Conservation (phyloP, 2,329 filamentous ascomycete species). For the Colletotrichum eleusines region DNA sequence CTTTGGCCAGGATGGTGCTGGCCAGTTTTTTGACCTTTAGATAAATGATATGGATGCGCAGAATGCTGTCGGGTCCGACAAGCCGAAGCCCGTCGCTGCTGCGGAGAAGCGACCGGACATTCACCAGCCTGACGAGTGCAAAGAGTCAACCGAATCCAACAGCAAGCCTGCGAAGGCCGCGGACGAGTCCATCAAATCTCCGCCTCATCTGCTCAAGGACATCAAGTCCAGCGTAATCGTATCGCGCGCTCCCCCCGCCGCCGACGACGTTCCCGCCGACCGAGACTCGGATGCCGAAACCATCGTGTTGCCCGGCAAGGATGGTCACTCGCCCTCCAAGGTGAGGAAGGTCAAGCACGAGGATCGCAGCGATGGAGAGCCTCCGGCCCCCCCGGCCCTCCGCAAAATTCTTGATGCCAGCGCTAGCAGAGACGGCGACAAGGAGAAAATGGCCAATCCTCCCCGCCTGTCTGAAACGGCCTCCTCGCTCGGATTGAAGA, state of each 20-base stretch:
- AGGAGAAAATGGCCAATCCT: slow-evolving; percentile 49
- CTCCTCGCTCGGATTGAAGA: slow-evolving; percentile 53
- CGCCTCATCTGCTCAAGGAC: slow-evolving; percentile 30
- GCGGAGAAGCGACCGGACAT: slow-evolving; percentile 57
- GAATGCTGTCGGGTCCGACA: slow-evolving; percentile 73
- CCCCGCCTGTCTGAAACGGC: slow-evolving; percentile 47
- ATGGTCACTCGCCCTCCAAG: slow-evolving; percentile 74
- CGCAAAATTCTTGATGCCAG: slow-evolving; percentile 51
- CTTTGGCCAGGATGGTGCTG: slow-evolving; percentile 71
- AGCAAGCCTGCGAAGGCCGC: slow-evolving; percentile 26
- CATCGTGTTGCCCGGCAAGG: slow-evolving; percentile 75
- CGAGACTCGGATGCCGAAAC: slow-evolving; percentile 80
- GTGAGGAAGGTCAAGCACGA: slow-evolving; percentile 74
- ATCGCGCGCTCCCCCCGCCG: slow-evolving; percentile 47
- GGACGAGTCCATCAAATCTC: slow-evolving; percentile 38
- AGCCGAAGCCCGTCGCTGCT: slow-evolving; percentile 69
- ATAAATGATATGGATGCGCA: slow-evolving; percentile 78
- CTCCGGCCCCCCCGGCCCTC: slow-evolving; percentile 49
- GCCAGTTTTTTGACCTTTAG: slow-evolving; percentile 61
- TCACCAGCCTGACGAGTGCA: slow-evolving; percentile 44
- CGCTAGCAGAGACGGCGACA: slow-evolving; percentile 52
- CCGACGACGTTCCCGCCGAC: slow-evolving; percentile 61
- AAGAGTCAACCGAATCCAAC: slow-evolving; percentile 41
- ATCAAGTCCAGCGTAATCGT: slow-evolving; percentile 45
- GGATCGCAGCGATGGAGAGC: slow-evolving; percentile 70